Evolutionary conservation across 129 eudicot genomes (phyloP), one percentile per base, ranked within the genome.

Genomic region (Glebionis coronaria): DNA sequence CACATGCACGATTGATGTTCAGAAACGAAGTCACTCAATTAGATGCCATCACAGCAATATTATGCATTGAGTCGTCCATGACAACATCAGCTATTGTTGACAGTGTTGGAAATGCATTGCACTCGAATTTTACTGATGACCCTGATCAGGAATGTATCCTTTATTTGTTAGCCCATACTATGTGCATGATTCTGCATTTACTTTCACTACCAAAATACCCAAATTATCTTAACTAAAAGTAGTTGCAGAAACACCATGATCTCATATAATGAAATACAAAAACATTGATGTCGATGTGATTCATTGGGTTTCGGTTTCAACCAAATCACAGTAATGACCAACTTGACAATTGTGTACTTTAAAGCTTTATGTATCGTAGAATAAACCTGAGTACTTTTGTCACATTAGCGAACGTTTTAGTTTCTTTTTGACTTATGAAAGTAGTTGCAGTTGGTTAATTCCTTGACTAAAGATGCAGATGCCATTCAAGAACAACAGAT

Each of bases 141-240:
- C 99, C 99, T 73, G 95, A 89, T 73, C 68, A 78, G 73, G 93
- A 94, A 84, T 94, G 97, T 90, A 90, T 90, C 97, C 95, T 90
- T 73, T 12, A n/a, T 35, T 6, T 51, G 11, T 45, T 53, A 16
- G 25, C 4, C 12, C 47, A 25, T 55, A 54, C 61, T 16, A 28
- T 16, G 12, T 40, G 54, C n/a, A 3, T 0, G 12, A 7, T 35
- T 35, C 10, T 35, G 42, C 42, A 35, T 35, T 35, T 35, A 35
- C 10, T 7, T 35, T 6, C 7, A 35, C 42, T 35, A 35, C 42
- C 10, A 35, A 35, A 35, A 35, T 5, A 35, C 9, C 7, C 1
- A 3, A 13, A 52, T 1, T 52, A 52, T 28, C 18, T 1, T 14
- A 52, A 55, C 49, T 2, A 27, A 18, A n/a, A 16, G 35, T 52